These are phyloP conservation scores for Pseudopithomyces maydicus DNA, from an alignment of 2,329 filamentous ascomycete genomes.

Conservation along the genomic window DNA sequence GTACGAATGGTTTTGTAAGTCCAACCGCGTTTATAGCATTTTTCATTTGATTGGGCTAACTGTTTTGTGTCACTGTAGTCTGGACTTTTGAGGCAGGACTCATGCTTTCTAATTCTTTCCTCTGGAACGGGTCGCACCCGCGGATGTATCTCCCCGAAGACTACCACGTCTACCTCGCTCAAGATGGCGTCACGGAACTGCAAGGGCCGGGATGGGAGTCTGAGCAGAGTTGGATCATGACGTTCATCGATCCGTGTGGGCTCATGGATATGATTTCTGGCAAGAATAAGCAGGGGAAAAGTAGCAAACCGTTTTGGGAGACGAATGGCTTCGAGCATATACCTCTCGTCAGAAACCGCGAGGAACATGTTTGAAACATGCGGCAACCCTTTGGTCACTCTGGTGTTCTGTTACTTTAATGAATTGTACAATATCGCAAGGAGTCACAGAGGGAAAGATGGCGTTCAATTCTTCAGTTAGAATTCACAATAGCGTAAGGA, in stretches of 20 bases:
- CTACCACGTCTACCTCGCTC: conserved; percentile 55
- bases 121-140: conserved; percentile 57
- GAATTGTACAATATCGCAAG: background rate
- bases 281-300: conserved; percentile 3
- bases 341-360: background rate
- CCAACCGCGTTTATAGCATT: too few species aligned
- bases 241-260: conserved; percentile 28
- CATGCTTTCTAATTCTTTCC: conserved; percentile 55
- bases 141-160: conserved; percentile 54
- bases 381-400: too few species aligned
- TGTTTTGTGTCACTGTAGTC: conserved; percentile 22
- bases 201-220: conserved; percentile 30
- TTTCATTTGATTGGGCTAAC: too few species aligned
- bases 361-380: background rate
- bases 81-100: conserved; percentile 57
- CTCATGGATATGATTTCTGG: conserved; percentile 8
- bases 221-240: conserved; percentile 29
- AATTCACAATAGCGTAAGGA: background rate
- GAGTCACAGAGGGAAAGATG: background rate
- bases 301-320: conserved; percentile 27
- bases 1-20: conserved; percentile 53
- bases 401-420: background rate
- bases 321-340: conserved; percentile 19
- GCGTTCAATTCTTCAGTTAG: too few species aligned
- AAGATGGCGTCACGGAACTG: conserved; percentile 24